Conservation (phyloP, 2,329 filamentous ascomycete genomes). For the Ophiocordyceps polyrhachis-furcata region DNA sequence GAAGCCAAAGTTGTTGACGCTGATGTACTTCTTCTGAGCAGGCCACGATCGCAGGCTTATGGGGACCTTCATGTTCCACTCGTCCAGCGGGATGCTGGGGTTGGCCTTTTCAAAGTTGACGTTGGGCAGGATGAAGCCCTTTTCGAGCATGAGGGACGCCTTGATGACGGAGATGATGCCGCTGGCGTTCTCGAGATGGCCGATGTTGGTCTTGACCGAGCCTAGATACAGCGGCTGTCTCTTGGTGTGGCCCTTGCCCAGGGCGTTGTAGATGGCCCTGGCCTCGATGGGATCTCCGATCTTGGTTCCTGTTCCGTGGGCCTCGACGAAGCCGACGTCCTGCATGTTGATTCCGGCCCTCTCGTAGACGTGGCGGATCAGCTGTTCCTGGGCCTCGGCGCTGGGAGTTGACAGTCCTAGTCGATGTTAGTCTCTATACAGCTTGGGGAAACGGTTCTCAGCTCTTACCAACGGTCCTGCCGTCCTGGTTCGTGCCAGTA, state of each 20-base stretch:
- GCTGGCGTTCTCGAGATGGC: constrained; percentile 31
- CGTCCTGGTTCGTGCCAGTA: constrained; percentile 36
- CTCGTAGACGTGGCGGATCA: constrained; percentile 19
- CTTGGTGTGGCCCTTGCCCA: constrained; percentile 19
- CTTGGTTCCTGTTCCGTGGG: constrained; percentile 36
- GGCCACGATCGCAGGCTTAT: constrained; percentile 25
- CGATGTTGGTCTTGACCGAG: constrained; percentile 31
- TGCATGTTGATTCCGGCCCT: constrained; percentile 10
- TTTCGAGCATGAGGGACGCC: constrained; percentile 29
- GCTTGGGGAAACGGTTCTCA: too few relatives aligned
- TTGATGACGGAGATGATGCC: constrained; percentile 35
- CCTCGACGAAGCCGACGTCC: constrained; percentile 22
- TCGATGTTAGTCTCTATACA: too few relatives aligned
- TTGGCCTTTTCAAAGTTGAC: constrained; percentile 30
- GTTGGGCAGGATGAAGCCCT: constrained; percentile 29
- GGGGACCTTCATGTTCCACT: constrained; percentile 30
- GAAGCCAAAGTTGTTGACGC: constrained; percentile 30
- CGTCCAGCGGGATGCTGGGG: constrained; percentile 26
- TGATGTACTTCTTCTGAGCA: constrained; percentile 27
- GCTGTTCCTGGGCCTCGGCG: constrained; percentile 23
- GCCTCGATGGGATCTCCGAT: constrained; percentile 38
- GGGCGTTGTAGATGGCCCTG: constrained; percentile 24
- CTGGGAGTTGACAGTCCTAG: constrained; percentile 36
- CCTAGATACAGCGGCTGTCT: constrained; percentile 25
- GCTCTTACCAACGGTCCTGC: constrained; percentile 19